phyloP scores from a whole-genome alignment of 108 stramenopile genomes.

The Discostella pseudostelligera region DNA sequence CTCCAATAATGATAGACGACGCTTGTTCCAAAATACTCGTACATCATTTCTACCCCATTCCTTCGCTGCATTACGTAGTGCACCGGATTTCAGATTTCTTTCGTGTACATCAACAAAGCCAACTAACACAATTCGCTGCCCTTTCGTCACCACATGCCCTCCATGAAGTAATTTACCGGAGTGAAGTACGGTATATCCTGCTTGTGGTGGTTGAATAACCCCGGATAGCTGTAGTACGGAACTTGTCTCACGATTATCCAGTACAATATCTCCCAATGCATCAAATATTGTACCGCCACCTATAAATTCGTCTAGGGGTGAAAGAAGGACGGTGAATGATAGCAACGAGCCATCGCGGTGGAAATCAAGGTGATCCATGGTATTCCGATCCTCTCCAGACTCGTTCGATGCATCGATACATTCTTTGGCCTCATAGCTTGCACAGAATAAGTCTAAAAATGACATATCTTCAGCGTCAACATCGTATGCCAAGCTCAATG shows the following conservation, averaged over 20 bases:
- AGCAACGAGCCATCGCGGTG: constrained; percentile 77
- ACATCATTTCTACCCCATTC: constrained; percentile 81
- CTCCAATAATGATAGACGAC: constrained; percentile 37
- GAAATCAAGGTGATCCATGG: constrained; percentile 71
- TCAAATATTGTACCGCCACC: constrained; percentile 82
- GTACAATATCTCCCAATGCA: constrained; percentile 55
- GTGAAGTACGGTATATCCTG: constrained; percentile 65
- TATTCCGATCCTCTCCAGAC: constrained; percentile 15
- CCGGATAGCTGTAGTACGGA: constrained; percentile 44
- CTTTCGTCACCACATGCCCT: constrained; percentile 61
- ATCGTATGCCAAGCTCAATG: constrained; percentile 48
- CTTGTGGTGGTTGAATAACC: constrained; percentile 44
- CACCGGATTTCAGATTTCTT: constrained; percentile 48
- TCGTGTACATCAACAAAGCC: constrained; percentile 74
- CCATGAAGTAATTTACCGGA: constrained; percentile 59
- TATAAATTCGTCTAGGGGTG: constrained; percentile 52
- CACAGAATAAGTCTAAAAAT: constrained; percentile 72
- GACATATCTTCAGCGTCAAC: constrained; percentile 57
- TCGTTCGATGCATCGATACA: constrained; percentile 11
- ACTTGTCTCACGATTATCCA: constrained; percentile 3
- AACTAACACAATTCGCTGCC: constrained; percentile 63
- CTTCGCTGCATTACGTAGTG: constrained; percentile 48
- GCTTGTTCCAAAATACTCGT: constrained; percentile 40
- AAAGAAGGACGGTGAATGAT: constrained; percentile 64
- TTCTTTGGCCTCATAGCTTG: constrained; percentile 59